A percentile compares a stretch with the other conserved stretches of the same genome.
These are phyloP conservation scores for Paxillus ammoniavirescens DNA, from an alignment of 768 basidiomycete genomes.

Conservation along the genomic window DNA sequence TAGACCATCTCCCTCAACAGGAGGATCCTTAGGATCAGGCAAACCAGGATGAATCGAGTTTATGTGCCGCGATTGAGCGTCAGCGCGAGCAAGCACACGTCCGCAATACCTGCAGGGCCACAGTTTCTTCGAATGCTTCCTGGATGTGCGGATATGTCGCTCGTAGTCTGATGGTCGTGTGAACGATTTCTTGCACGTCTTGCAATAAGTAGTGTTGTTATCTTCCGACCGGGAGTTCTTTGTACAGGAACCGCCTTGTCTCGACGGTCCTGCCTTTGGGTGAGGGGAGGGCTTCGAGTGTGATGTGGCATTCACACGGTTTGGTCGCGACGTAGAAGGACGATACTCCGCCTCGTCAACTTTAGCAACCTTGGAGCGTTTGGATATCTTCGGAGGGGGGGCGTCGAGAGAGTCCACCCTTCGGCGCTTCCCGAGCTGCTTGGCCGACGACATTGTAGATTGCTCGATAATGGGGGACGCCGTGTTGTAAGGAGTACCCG, in stretches of 20 bases:
- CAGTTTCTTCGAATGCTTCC: conserved; percentile 19
- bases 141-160: conserved; percentile 21
- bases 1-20: too few species aligned
- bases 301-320: background rate
- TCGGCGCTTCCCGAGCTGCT: conserved; percentile 12
- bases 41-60: conserved; percentile 13
- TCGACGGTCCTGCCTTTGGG: background rate
- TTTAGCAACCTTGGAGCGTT: conserved; percentile 12
- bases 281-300: background rate
- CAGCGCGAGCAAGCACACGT: conserved; percentile 20
- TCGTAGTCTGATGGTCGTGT: conserved; percentile 20
- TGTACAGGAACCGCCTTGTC: background rate
- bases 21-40: too few species aligned
- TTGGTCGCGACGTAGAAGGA: conserved; percentile 4
- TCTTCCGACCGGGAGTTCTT: background rate
- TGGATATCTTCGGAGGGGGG: background rate
- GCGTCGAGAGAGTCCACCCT: background rate
- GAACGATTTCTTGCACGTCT: conserved; percentile 15
- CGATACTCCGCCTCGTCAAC: conserved; percentile 24
- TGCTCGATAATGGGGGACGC: background rate
- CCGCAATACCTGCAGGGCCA: conserved; percentile 25
- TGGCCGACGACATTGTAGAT: background rate
- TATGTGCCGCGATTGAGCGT: conserved; percentile 25
- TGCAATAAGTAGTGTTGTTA: conserved; percentile 6
- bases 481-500: background rate